Base-by-base conservation (phyloP, 192 early-diverging fungal genomes). In the Podila verticillata region DNA sequence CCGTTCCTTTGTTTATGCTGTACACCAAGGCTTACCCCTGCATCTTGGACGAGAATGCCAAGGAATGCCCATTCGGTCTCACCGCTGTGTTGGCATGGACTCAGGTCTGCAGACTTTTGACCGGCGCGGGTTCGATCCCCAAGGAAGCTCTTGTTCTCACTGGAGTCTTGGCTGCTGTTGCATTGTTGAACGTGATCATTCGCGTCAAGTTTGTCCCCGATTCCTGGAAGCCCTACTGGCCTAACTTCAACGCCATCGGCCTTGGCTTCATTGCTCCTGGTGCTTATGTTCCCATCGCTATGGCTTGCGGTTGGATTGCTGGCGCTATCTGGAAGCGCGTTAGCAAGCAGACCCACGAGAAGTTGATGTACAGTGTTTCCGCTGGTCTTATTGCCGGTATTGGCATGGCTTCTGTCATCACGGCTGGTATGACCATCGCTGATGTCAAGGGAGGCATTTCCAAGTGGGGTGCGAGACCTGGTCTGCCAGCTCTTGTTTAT, bases 21-120 rank as follows among this genome's bases (percentile, higher is more conserved):
- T 92, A 91, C 71, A 81, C 85, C 36, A 75, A 80, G 30, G 89
- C 91, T 1, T 92, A 93, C 73, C 91, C 91, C 9, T 92, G 91
- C 63, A 84, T 92, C 48, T 69, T 82, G 30, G 48, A 72, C 15
- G 56, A 70, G 30, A 60, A 49, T 5, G 36, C 69, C 22, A 60
- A 17, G 7, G 77, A 68, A n/a, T 90, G 84, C 67, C 44, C 22
- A 12, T 91, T 91, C 66, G 57, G 12, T 0, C 61, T 72, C 13
- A 69, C 73, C 20, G 73, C 84, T 19, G 88, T 85, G 6, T 49
- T 63, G 29, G 82, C 84, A 10, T 86, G 86, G 88, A 54, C 65
- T 30, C 80, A 80, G 35, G 85, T 88, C 8, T 72, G 71, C 61
- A 68, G 65, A 66, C 63, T 88, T 8, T 74, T 88, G 68, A 84